phyloP scores from a whole-genome alignment of 1,284 basidiomycete species.

The Papiliotrema laurentii region DNA sequence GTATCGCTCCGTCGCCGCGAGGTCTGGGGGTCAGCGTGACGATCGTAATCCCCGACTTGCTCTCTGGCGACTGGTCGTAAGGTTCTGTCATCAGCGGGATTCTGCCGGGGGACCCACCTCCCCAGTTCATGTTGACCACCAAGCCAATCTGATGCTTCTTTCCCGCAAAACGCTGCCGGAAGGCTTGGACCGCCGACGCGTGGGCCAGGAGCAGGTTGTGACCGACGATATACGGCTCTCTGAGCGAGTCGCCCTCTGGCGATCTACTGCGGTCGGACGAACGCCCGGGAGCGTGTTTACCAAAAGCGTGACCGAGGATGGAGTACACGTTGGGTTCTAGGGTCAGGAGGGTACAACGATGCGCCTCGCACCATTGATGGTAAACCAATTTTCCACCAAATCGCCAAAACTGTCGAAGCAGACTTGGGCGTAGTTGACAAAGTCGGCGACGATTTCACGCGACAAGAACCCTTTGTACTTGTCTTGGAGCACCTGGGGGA shows the following conservation, averaged over 20 bases:
- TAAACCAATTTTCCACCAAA: slow-evolving; percentile 66
- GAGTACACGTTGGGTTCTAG: slow-evolving; percentile 63
- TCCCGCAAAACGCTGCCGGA: slow-evolving; percentile 58
- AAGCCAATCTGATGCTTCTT: slow-evolving; percentile 57
- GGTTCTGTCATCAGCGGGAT: slow-evolving; percentile 3
- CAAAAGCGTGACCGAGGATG: slow-evolving; percentile 54
- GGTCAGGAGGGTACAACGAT: not conserved
- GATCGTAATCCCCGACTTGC: slow-evolving; percentile 48
- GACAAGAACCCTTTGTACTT: slow-evolving; percentile 64
- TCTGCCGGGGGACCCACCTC: slow-evolving; percentile 48
- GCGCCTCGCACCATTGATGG: slow-evolving; percentile 24
- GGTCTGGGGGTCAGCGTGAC: not conserved
- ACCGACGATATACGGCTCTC: slow-evolving; percentile 48
- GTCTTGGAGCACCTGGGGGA: slow-evolving; percentile 64
- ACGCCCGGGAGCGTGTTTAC: slow-evolving; percentile 1
- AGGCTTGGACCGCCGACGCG: slow-evolving; percentile 59
- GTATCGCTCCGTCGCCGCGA: slow-evolving; percentile 4
- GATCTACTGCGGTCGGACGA: not conserved
- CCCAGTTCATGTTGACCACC: slow-evolving; percentile 65
- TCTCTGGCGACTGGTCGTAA: slow-evolving; percentile 54
- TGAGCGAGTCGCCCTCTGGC: slow-evolving; percentile 1
- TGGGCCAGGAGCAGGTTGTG: slow-evolving; percentile 65
- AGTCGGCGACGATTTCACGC: slow-evolving; percentile 61
- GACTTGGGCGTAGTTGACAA: slow-evolving; percentile 60
- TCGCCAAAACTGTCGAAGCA: slow-evolving; percentile 70